Evolutionary conservation across 2,329 filamentous ascomycete genomes (phyloP), one percentile per base, ranked within the genome.

Genomic region (Ceratocystis harringtonii): DNA sequence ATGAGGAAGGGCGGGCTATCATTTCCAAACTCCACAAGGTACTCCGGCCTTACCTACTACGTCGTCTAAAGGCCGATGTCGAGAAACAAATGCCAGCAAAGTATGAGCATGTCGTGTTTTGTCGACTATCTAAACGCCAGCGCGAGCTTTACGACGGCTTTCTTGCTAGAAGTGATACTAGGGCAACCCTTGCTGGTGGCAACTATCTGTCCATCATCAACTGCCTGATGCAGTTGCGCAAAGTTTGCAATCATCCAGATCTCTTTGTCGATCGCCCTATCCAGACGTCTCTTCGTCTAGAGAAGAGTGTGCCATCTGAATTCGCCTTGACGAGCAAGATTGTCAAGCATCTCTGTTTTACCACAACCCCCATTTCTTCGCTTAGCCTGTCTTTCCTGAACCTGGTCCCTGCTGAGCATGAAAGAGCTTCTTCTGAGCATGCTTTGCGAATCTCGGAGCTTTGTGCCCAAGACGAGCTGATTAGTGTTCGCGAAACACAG

Each of bases 71-170:
- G 76, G 89, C 90, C 57, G 94, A 99, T 72, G 94, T 99, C 5
- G 95, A 99, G 77, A 96, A 97, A 77, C 94, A 99, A 73, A 96
- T 99, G 89, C 94, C 95, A 0, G 92, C 85, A 68, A 99, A 99
- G 74, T 96, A 96, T 72, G 95, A 99, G 74, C 92, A 96, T 72
- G 91, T 99, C 22, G 89, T 97, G 69, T 92, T 95, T 72, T 99
- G 94, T 74, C 88, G 92, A 57, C 80, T 99, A 3, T 97, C 92
- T 5, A 96, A 97, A 74, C 86, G 94, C 28, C 94, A 99, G 73
- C 85, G 94, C 55, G 94, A 96, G 75, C 78, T 99, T 7, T 99
- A 99, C 72, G 94, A 99, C 75, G 92, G 92, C 1, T 99, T 97
- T 75, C 85, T 99, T 77, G 90, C 90, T 43, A 86, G 92, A 65